These are phyloP conservation scores for Eucalyptus decipiens DNA, from an alignment of 345 rosid species.

Conservation along the genomic window DNA sequence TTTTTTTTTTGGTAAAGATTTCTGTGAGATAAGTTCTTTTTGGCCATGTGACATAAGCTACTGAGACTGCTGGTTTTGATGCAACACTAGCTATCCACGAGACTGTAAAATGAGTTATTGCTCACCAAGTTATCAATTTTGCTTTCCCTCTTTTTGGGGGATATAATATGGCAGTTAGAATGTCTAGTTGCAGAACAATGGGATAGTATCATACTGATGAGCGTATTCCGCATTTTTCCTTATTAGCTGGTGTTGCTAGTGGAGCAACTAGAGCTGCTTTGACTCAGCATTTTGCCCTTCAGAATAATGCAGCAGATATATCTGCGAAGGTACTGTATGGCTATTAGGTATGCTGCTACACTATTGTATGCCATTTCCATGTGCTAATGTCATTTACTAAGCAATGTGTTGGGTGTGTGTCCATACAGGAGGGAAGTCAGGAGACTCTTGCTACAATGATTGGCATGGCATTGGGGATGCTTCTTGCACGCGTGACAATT, in stretches of 20 bases:
- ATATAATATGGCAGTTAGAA: not conserved
- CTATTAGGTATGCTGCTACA: not conserved
- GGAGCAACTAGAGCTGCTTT: constrained; percentile 99
- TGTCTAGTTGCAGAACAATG: not conserved
- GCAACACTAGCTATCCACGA: not conserved
- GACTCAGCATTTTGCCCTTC: constrained; percentile 95
- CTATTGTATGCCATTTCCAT: not conserved
- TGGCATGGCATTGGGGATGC: constrained; percentile 95
- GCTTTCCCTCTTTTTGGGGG: not conserved
- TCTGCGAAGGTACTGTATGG: constrained; percentile 61
- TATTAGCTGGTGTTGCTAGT: constrained; percentile 92
- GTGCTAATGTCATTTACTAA: not conserved
- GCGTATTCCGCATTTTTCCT: not conserved
- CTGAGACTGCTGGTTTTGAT: not conserved
- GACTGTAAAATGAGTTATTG: not conserved
- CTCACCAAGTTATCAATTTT: not conserved
- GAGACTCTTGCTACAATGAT: constrained; percentile 92
- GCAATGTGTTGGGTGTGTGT: not conserved
- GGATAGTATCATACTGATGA: not conserved
- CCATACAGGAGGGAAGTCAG: constrained; percentile 82
- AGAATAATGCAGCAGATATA: constrained; percentile 91
- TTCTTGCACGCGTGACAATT: constrained; percentile 65
- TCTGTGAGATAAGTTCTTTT: not conserved
- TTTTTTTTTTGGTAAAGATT: too few relatives aligned
- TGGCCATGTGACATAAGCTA: not conserved